Evolutionary conservation across 352 stramenopile species (phyloP).

Genomic region (Phytophthora meadii): DNA sequence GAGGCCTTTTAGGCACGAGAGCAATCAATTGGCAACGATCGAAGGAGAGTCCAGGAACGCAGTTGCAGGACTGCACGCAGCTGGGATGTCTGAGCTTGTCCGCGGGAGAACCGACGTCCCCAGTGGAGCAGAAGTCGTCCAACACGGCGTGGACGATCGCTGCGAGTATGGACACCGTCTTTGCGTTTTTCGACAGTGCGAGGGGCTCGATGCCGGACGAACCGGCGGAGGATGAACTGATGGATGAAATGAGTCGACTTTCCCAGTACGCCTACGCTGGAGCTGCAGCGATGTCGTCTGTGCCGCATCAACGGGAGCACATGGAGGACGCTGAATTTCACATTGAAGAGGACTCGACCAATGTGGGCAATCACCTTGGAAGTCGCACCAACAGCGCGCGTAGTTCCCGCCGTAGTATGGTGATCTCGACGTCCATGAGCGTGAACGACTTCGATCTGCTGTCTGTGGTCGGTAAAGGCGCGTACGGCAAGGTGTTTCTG

Average conservation of each 20-base stretch:
- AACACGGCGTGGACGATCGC: constrained; percentile 88
- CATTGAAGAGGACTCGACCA: constrained; percentile 39
- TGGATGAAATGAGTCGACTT: constrained; percentile 82
- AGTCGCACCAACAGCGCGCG: constrained; percentile 46
- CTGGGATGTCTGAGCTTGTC: constrained; percentile 81
- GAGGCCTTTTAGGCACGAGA: constrained; percentile 64
- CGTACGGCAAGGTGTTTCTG: constrained; percentile 89
- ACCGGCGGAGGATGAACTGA: constrained; percentile 69
- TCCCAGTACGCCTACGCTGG: constrained; percentile 78
- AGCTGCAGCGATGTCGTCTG: constrained; percentile 57
- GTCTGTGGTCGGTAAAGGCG: constrained; percentile 87
- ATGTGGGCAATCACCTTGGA: constrained; percentile 28
- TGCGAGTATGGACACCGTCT: constrained; percentile 84
- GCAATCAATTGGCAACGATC: constrained; percentile 88
- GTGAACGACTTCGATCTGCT: constrained; percentile 90
- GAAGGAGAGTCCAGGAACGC: constrained; percentile 68
- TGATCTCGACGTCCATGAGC: constrained; percentile 81
- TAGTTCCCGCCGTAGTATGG: constrained; percentile 72
- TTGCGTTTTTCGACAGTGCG: constrained; percentile 87
- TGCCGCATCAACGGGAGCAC: constrained; percentile 61
- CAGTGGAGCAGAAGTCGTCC: constrained; percentile 70
- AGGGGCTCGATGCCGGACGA: constrained; percentile 82
- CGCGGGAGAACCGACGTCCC: constrained; percentile 65
- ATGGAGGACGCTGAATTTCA: constrained; percentile 81
- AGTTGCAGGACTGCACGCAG: constrained; percentile 76